Base-by-base conservation (phyloP, 371 early-diverging fungal species). In the Smittium mucronatum region DNA sequence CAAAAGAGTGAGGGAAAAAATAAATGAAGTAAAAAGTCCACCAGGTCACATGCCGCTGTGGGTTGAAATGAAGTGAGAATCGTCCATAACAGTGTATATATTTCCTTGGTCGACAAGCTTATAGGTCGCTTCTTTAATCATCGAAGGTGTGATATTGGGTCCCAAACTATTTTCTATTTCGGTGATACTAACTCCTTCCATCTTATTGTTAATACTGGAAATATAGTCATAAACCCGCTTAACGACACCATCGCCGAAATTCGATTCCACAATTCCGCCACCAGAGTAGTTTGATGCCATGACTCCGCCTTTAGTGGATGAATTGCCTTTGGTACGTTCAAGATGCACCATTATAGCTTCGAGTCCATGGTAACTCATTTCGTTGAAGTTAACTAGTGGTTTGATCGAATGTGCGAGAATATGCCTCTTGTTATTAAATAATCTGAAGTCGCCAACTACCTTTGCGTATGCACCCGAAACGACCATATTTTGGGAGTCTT, bases 331-430 rank as follows among this genome's bases (percentile, higher is more conserved):
- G 32, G 82, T 79, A 34, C 81, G 76, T 33, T 72, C 71, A 63
- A 89, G 70, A 71, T 92, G 92, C 11, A 79, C 81, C 34, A 83
- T 73, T 29, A 87, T 81, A 57, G 83, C 83, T 47, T 89, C 85
- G 47, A 90, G 70, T 32, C 82, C 82, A 75, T 92, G 93, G 70
- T 80, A 85, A 0, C 86, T 81, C 61, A 92, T 81, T 75, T 93
- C 93, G 75, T 93, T 90, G 70, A 82, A 82, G 57, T 86, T 83
- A 2, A 73, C 81, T 30, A 93, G 78, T 34, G 87, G 85, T 1
- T 81, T 75, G 34, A 92, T 81, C 35, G 72, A 69, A 70, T 80
- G 81, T 1, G 85, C 82, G 16, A 78, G 70, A 8, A 89, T 68
- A 64, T 75, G 78, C 15, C 76, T 75, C 72, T 83, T 86, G 59